Conservation (phyloP, 2,329 filamentous ascomycete genomes). For the Gaeumannomyces sp. region DNA sequence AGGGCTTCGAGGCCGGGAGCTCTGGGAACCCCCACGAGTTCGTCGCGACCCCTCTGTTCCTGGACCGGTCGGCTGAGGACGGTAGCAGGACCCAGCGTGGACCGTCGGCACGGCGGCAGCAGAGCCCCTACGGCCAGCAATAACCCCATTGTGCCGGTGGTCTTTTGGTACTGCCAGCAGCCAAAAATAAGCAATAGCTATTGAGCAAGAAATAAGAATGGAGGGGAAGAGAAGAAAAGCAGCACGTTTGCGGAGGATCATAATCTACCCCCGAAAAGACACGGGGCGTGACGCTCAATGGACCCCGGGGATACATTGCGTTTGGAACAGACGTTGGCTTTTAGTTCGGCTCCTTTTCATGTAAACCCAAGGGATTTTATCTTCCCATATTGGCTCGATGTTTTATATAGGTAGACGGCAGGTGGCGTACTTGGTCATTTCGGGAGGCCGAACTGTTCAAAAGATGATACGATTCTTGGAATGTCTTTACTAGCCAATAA, state of each 20-base stretch:
- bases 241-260: not conserved
- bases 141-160: not conserved
- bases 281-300: not conserved
- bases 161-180: too few relatives aligned
- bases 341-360: not conserved
- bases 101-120: not conserved
- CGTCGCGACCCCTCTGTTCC: conserved; percentile 3
- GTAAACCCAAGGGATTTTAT: not conserved
- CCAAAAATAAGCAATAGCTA: not conserved
- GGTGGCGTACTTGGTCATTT: not conserved
- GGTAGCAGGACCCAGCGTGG: not conserved
- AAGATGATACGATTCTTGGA: not conserved
- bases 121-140: not conserved
- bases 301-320: not conserved
- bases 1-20: conserved; percentile 33
- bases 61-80: not conserved
- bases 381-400: not conserved
- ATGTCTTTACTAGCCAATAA: too few relatives aligned
- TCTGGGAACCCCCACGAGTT: conserved; percentile 18
- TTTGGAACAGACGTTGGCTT: not conserved
- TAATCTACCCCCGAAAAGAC: not conserved
- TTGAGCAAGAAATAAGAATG: not conserved
- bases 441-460: not conserved
- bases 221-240: not conserved
- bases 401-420: not conserved